Percentiles rank a stretch among this genome's conserved stretches.
Evolutionary conservation across 1,284 basidiomycete species (phyloP).

Genomic region (Ustilago xerochloae): DNA sequence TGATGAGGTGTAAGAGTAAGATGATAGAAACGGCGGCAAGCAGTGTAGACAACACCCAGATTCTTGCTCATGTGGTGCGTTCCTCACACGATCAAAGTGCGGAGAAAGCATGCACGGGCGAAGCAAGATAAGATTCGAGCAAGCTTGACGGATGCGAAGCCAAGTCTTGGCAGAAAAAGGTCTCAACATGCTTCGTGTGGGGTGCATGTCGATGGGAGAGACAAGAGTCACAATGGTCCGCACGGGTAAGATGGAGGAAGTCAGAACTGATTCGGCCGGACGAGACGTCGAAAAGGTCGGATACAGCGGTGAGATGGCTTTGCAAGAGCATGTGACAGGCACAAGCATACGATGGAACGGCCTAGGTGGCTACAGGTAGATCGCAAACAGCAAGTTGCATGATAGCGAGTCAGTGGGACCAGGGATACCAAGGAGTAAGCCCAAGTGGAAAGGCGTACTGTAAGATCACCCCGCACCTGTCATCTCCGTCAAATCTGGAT

Average conservation of each 20-base stretch:
- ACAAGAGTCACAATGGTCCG: not conserved
- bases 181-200: not conserved
- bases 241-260: not conserved
- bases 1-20: too few relatives aligned
- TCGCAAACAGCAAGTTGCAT: too few relatives aligned
- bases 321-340: too few relatives aligned
- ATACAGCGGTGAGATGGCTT: conserved; percentile 13
- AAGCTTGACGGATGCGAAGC: too few relatives aligned
- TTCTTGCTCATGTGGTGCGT: too few relatives aligned
- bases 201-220: not conserved
- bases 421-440: not conserved
- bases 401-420: too few relatives aligned
- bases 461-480: not conserved
- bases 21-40: conserved; percentile 1
- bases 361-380: too few relatives aligned
- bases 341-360: too few relatives aligned
- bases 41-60: not conserved
- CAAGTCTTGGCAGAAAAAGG: conserved; percentile 23
- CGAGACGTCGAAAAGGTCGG: not conserved
- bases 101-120: not conserved
- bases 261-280: conserved; percentile 5
- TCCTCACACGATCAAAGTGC: not conserved
- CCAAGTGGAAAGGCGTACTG: not conserved
- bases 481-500: not conserved
- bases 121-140: not conserved